phyloP scores from a whole-genome alignment of 805 yeast genomes.

The Clavispora carvajalis region DNA sequence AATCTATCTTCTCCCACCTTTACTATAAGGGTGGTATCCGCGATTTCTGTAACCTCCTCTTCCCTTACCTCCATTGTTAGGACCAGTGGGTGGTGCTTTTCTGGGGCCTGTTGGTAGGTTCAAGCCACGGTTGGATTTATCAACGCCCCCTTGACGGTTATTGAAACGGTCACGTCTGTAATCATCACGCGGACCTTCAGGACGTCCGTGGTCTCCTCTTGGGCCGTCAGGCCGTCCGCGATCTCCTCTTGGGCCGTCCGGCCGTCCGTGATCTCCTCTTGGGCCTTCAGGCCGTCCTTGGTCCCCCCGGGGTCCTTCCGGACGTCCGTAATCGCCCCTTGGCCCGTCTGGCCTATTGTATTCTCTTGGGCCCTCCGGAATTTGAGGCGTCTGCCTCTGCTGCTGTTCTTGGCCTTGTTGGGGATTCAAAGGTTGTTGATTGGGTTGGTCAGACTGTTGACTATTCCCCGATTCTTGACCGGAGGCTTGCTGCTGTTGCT shows the following conservation, averaged over 20 bases:
- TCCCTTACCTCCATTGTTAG: constrained; percentile 26
- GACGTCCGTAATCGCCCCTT: constrained; percentile 6
- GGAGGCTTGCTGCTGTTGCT: constrained; percentile 36
- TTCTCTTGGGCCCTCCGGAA: neutral
- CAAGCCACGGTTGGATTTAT: constrained; percentile 21
- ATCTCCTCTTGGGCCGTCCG: constrained; percentile 20
- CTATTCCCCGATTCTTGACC: constrained; percentile 18
- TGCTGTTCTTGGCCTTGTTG: constrained; percentile 21
- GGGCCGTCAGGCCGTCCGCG: constrained; percentile 22
- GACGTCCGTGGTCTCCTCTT: constrained; percentile 5
- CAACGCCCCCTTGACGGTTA: constrained; percentile 2
- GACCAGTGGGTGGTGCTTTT: constrained; percentile 36
- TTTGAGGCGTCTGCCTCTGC: constrained; percentile 16
- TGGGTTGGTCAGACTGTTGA: constrained; percentile 26
- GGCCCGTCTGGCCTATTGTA: constrained; percentile 1
- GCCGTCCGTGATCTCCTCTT: constrained; percentile 5
- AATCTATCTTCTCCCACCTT: constrained; percentile 31
- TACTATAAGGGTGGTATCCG: constrained; percentile 42
- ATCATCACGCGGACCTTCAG: constrained; percentile 7
- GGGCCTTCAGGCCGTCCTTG: too few species aligned
- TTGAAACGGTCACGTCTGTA: neutral
- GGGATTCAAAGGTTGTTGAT: constrained; percentile 39
- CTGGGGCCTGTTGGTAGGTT: constrained; percentile 52
- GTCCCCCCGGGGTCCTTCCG: constrained; percentile 21
- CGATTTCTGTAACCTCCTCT: constrained; percentile 20